Evolutionary conservation across 352 stramenopile genomes (phyloP).

Genomic region (Phytopythium litorale): DNA sequence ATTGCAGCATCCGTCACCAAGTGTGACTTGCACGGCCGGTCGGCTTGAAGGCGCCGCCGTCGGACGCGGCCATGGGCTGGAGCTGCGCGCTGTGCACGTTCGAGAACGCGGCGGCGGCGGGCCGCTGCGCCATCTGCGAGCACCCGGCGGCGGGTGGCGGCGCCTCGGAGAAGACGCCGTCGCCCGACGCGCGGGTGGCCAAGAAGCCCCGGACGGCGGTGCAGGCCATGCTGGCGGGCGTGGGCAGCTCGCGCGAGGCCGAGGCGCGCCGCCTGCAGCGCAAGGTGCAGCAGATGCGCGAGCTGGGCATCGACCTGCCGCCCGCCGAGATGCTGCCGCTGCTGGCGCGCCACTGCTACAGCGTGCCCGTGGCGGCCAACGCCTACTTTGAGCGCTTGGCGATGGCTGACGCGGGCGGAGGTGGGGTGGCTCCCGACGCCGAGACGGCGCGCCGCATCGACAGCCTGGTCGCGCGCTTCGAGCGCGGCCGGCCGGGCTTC

Average conservation of each 20-base stretch:
- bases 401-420: not conserved
- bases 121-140: slow-evolving; percentile 59
- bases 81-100: slow-evolving; percentile 73
- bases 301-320: slow-evolving; percentile 69
- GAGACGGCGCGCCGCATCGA: slow-evolving; percentile 17
- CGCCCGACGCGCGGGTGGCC: not conserved
- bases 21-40: too few species aligned
- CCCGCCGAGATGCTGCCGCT: slow-evolving; percentile 45
- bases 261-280: slow-evolving; percentile 51
- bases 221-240: slow-evolving; percentile 39
- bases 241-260: slow-evolving; percentile 64
- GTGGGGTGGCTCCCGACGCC: slow-evolving; percentile 6
- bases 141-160: slow-evolving; percentile 7
- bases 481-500: slow-evolving; percentile 20
- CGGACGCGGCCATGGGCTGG: slow-evolving; percentile 25
- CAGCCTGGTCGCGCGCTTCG: slow-evolving; percentile 18
- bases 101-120: slow-evolving; percentile 38
- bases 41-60: too few species aligned
- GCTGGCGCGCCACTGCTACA: slow-evolving; percentile 72
- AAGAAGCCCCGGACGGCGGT: slow-evolving; percentile 12
- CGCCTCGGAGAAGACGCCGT: not conserved
- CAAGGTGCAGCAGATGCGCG: slow-evolving; percentile 73
- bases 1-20: too few species aligned
- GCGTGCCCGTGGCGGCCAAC: slow-evolving; percentile 58
- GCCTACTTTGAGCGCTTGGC: slow-evolving; percentile 68